Evolutionary conservation across 768 basidiomycete genomes (phyloP).

Genomic region (Phanerochaete sordida): DNA sequence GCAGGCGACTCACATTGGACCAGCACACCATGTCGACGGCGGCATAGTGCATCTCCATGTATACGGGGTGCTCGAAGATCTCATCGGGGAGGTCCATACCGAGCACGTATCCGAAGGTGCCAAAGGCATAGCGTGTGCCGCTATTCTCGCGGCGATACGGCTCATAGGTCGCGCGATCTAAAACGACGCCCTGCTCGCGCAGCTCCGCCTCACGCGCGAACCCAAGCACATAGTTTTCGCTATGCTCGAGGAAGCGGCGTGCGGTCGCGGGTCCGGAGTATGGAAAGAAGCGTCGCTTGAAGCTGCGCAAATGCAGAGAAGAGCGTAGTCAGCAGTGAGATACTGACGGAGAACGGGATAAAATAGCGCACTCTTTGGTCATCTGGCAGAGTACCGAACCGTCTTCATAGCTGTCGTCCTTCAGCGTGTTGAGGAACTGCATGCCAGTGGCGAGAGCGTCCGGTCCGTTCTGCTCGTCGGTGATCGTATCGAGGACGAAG

Average conservation of each 20-base stretch:
- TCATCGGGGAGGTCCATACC: conserved; percentile 62
- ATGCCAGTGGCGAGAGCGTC: conserved; percentile 53
- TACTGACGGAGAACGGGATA: background rate
- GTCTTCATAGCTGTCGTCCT: conserved; percentile 48
- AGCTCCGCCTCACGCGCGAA: conserved; percentile 59
- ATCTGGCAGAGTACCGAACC: conserved; percentile 53
- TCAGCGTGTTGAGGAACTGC: conserved; percentile 50
- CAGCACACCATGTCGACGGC: conserved; percentile 66
- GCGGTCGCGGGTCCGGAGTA: conserved; percentile 42
- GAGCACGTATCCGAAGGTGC: conserved; percentile 56
- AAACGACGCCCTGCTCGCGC: conserved; percentile 52
- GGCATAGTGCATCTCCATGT: conserved; percentile 51
- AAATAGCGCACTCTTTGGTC: conserved; percentile 51
- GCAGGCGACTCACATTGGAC: conserved; percentile 54
- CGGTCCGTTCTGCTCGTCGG: conserved; percentile 57
- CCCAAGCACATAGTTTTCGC: conserved; percentile 52
- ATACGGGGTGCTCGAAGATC: conserved; percentile 51
- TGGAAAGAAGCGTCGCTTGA: conserved; percentile 43
- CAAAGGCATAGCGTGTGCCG: conserved; percentile 60
- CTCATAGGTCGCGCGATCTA: conserved; percentile 50
- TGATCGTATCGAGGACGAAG: conserved; percentile 66
- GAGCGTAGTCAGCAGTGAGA: background rate
- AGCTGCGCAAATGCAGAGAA: no score
- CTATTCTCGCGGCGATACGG: conserved; percentile 65
- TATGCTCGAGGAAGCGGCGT: conserved; percentile 48